These are phyloP conservation scores for Nakazawaea laoshanensis DNA, from an alignment of 805 yeast species.

Conservation along the genomic window DNA sequence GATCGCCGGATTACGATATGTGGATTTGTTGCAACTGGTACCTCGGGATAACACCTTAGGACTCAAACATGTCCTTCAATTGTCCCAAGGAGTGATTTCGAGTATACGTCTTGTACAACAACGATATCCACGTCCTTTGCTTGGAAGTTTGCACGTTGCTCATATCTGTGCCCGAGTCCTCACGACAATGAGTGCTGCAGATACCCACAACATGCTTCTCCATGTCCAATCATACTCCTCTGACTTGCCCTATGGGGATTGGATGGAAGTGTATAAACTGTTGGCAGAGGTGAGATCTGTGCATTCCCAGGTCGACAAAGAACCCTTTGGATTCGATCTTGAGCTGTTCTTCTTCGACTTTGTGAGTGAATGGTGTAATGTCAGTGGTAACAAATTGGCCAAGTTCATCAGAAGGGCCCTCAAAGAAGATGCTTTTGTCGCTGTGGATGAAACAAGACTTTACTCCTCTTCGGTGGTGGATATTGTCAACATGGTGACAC, in stretches of 20 bases:
- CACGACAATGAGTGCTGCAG: conserved; percentile 46
- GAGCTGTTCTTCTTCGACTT: conserved; percentile 49
- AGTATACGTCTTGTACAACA: conserved; percentile 46
- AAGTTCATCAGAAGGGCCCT: conserved; percentile 48
- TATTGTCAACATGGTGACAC: conserved; percentile 54
- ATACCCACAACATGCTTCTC: conserved; percentile 39
- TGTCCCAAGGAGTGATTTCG: conserved; percentile 44
- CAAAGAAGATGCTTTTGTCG: conserved; percentile 47
- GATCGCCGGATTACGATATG: conserved; percentile 29
- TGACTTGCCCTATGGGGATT: conserved; percentile 43
- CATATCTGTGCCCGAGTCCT: conserved; percentile 37
- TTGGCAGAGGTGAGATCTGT: conserved; percentile 45
- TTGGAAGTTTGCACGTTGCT: conserved; percentile 49
- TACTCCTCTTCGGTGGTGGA: conserved; percentile 61
- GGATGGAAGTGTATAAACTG: conserved; percentile 45
- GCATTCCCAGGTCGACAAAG: conserved; percentile 34
- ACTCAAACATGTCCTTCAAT: conserved; percentile 22
- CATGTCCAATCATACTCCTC: conserved; percentile 35
- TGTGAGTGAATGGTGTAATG: conserved; percentile 29
- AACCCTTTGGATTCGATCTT: conserved; percentile 39
- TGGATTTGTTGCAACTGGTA: conserved; percentile 31
- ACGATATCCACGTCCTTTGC: conserved; percentile 50
- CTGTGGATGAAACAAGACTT: conserved; percentile 29
- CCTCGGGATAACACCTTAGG: conserved; percentile 36
- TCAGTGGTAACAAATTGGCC: conserved; percentile 35